These are phyloP conservation scores for Alternaria burnsii DNA, from an alignment of 2,329 filamentous ascomycete species.

Conservation along the genomic window DNA sequence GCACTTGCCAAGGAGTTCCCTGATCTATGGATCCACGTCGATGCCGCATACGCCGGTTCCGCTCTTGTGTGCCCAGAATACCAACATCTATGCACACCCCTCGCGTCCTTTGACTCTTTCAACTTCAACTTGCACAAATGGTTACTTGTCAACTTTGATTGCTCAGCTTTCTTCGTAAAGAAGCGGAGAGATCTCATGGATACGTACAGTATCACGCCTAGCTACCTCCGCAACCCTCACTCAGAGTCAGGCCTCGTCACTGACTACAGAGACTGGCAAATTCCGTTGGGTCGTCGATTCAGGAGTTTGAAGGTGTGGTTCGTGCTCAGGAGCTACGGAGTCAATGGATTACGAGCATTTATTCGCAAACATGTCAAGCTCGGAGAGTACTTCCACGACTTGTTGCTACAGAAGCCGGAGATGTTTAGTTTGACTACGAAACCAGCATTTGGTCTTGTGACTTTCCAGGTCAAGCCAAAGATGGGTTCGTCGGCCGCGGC, in stretches of 20 bases:
- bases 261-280: conserved; percentile 97
- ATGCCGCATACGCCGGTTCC: conserved; percentile 90
- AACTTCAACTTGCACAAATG: conserved; percentile 98
- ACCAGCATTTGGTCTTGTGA: conserved; percentile 82
- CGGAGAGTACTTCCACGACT: conserved; percentile 73
- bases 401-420: conserved; percentile 68
- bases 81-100: conserved; percentile 69
- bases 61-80: conserved; percentile 84
- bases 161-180: conserved; percentile 78
- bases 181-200: conserved; percentile 78
- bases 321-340: conserved; percentile 82
- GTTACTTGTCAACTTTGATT: conserved; percentile 93
- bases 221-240: conserved; percentile 83
- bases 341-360: conserved; percentile 77
- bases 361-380: conserved; percentile 73
- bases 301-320: conserved; percentile 95
- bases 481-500: background rate
- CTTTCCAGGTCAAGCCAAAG: conserved; percentile 66
- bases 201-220: conserved; percentile 79
- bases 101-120: conserved; percentile 82
- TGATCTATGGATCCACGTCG: conserved; percentile 87
- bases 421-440: conserved; percentile 78
- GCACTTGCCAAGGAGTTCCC: conserved; percentile 63
- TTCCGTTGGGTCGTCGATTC: conserved; percentile 89
- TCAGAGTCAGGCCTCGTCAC: conserved; percentile 85